Percentiles rank a stretch among this genome's conserved stretches.
Conservation (phyloP, 2,329 filamentous ascomycete species). For the Penicillium sp. region DNA sequence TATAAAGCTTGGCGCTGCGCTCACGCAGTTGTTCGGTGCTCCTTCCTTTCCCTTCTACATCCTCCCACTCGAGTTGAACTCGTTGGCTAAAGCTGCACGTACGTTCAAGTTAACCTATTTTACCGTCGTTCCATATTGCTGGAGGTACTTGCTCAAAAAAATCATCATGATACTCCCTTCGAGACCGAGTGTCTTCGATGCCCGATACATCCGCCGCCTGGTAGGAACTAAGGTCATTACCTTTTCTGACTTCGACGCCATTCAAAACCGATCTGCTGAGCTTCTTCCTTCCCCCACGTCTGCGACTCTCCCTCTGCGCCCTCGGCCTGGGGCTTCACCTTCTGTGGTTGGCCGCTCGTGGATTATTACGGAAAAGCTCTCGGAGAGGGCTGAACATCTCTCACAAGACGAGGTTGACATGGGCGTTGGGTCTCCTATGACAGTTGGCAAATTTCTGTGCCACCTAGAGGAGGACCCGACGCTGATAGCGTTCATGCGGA, state of each 20-base stretch:
- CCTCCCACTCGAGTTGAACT: too few species aligned
- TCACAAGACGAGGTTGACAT: background rate
- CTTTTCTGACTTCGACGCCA: slow-evolving; percentile 1
- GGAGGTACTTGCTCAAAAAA: background rate
- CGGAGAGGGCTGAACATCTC: too few species aligned
- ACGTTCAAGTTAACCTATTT: too few species aligned
- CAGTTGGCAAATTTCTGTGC: background rate
- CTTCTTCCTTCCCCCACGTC: background rate
- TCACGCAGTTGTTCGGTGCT: too few species aligned
- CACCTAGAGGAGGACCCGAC: slow-evolving; percentile 9
- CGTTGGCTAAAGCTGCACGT: too few species aligned
- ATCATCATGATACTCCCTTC: background rate
- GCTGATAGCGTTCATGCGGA: slow-evolving; percentile 17
- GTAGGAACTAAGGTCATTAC: slow-evolving; percentile 16
- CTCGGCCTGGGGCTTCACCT: too few species aligned
- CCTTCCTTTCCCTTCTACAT: too few species aligned
- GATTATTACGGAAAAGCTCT: too few species aligned
- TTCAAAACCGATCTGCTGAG: background rate
- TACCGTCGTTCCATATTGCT: background rate
- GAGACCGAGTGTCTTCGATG: slow-evolving; percentile 9
- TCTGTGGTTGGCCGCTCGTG: too few species aligned
- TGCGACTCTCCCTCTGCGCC: background rate
- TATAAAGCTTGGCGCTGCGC: too few species aligned
- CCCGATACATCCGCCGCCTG: slow-evolving; percentile 13
- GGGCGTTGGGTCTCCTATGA: background rate